Evolutionary conservation across 2,329 filamentous ascomycete species (phyloP), one percentile per base, ranked within the genome.

Genomic region (Raffaelea albimanens): DNA sequence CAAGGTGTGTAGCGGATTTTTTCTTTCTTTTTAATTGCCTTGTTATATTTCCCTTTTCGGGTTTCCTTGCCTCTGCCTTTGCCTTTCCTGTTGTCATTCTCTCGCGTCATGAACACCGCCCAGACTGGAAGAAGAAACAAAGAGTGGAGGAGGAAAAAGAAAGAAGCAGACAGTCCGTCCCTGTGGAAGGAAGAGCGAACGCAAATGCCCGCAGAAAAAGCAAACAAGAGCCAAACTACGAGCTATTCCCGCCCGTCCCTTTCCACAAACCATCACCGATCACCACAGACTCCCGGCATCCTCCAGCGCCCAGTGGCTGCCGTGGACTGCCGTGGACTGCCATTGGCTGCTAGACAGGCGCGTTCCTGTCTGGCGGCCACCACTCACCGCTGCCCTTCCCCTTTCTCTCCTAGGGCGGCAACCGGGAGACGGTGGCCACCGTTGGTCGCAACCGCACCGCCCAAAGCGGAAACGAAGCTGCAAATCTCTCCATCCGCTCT

Each of bases 1-100:
- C 59, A 75, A 75, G 68, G 72, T 75, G 61, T 29, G 49, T 48
- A 5, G n/a, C n/a, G n/a, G 14, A 18, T 44, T 21, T 23, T 41
- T 20, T 20, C 8, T 10, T 38, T n/a, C n/a, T 38, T 38, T 38
- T 38, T 16, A 38, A 38, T 19, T 19, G 5, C 34, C n/a, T 38
- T 38, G 5, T 16, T 38, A 10, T 38, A 8, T 7, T 38, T 38
- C 14, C 34, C 18, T 25, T 43, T 11, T 9, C 29, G n/a, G 23
- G n/a, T 14, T 18, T 10, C 18, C 7, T 29, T 33, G 7, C 33
- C 41, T 42, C 22, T 25, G 40, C 11, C 20, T 38, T 38, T 16
- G 14, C 16, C 16, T 9, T 34, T 34, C 31, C 31, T 34, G 31
- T 34, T 16, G 31, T 34, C 16, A 10, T 34, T 16, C 10, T 34